Percentiles rank a stretch among this genome's conserved stretches.
phyloP scores from a whole-genome alignment of 192 early-diverging fungal species.

The Phlyctochytrium planicorne region DNA sequence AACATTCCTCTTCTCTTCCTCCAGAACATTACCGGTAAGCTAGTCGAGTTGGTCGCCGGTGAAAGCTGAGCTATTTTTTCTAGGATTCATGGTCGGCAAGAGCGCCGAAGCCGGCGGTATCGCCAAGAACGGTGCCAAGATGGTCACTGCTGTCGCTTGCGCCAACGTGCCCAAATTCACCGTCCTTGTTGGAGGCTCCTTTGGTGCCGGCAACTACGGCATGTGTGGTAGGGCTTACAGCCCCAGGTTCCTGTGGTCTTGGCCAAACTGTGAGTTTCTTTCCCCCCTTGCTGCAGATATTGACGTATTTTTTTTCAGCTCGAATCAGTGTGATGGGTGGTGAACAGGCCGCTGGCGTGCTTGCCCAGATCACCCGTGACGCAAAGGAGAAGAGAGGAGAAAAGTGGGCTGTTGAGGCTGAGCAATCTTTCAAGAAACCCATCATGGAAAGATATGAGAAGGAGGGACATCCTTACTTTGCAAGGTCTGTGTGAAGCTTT shows the following conservation, averaged over 20 bases:
- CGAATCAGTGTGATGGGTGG: slow-evolving; percentile 98
- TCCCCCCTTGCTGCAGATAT: background rate
- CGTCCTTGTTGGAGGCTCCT: slow-evolving; percentile 58
- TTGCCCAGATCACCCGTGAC: slow-evolving; percentile 83
- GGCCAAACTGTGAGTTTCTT: slow-evolving; percentile 69
- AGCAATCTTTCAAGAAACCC: slow-evolving; percentile 79
- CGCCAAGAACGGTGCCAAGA: slow-evolving; percentile 96
- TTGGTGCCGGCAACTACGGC: slow-evolving; percentile 85
- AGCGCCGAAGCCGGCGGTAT: slow-evolving; percentile 94
- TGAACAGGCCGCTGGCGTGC: slow-evolving; percentile 90
- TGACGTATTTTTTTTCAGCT: slow-evolving; percentile 40
- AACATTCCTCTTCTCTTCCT: slow-evolving; percentile 87
- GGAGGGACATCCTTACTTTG: slow-evolving; percentile 96
- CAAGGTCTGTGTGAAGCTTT: slow-evolving; percentile 31
- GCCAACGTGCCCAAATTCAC: slow-evolving; percentile 94
- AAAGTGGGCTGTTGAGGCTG: slow-evolving; percentile 72
- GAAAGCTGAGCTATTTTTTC: background rate
- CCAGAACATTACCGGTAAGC: slow-evolving; percentile 87
- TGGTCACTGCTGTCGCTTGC: slow-evolving; percentile 92
- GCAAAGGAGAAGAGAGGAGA: slow-evolving; percentile 75
- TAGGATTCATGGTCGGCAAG: slow-evolving; percentile 91
- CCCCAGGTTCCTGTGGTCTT: slow-evolving; percentile 95
- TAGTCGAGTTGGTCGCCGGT: background rate
- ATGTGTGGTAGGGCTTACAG: slow-evolving; percentile 95
- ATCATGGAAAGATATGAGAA: slow-evolving; percentile 82